phyloP scores from a whole-genome alignment of 2,329 filamentous ascomycete species.

The Calonectria pseudoturangicola region DNA sequence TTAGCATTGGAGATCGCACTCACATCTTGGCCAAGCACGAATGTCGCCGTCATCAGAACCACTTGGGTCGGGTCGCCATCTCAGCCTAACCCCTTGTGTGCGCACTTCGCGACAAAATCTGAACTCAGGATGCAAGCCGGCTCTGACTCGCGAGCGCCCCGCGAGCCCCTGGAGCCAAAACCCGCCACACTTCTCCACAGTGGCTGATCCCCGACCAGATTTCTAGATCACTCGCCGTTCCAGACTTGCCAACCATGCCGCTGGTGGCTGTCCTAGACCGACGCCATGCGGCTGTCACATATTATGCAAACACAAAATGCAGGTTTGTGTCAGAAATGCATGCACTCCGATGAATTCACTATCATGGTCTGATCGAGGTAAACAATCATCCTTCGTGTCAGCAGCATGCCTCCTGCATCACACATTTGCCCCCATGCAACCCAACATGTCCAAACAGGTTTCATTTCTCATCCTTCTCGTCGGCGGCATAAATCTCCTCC shows the following conservation, averaged over 20 bases:
- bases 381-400: neutral
- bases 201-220: constrained; percentile 23
- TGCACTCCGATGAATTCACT: neutral
- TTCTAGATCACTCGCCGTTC: constrained; percentile 14
- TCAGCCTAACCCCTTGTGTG: constrained; percentile 5
- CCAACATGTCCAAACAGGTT: neutral
- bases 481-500: constrained; percentile 57
- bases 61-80: neutral
- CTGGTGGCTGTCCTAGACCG: neutral
- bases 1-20: constrained; percentile 21
- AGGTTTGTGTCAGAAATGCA: neutral
- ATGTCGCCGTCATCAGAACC: constrained; percentile 15
- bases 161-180: constrained; percentile 14
- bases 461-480: constrained; percentile 48
- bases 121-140: neutral
- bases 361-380: neutral
- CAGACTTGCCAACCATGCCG: neutral
- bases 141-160: neutral
- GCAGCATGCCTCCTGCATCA: neutral
- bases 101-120: neutral
- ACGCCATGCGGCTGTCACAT: neutral
- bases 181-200: constrained; percentile 11
- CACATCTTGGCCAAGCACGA: constrained; percentile 12
- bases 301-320: neutral
- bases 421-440: constrained; percentile 5